phyloP scores from a whole-genome alignment of 208 protist species.

The Jaenimonas drosophilae region DNA sequence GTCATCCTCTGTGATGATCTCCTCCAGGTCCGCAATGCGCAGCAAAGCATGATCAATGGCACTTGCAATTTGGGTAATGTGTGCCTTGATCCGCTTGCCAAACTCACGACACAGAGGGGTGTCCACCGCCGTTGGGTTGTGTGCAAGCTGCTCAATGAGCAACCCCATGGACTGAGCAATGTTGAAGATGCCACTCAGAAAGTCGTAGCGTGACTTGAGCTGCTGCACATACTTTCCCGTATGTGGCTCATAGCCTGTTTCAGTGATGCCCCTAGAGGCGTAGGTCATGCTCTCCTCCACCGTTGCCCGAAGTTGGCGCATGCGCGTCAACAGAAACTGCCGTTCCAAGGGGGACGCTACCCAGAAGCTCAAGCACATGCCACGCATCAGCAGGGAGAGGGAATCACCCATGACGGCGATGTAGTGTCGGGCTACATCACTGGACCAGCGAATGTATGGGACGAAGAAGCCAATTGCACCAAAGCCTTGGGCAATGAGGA shows the following conservation, averaged over 20 bases:
- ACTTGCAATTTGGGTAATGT: slow-evolving; percentile 65
- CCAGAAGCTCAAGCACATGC: slow-evolving; percentile 80
- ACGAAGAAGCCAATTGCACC: slow-evolving; percentile 71
- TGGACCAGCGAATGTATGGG: slow-evolving; percentile 85
- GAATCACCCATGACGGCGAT: slow-evolving; percentile 64
- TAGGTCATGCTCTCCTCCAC: slow-evolving; percentile 59
- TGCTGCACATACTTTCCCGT: slow-evolving; percentile 38
- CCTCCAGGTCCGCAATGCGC: slow-evolving; percentile 79
- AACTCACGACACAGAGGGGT: slow-evolving; percentile 73
- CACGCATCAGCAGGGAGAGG: slow-evolving; percentile 79
- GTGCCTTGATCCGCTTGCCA: slow-evolving; percentile 54
- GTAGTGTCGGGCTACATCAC: slow-evolving; percentile 60
- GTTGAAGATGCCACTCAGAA: slow-evolving; percentile 63
- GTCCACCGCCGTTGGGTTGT: slow-evolving; percentile 51
- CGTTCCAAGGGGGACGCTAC: slow-evolving; percentile 56
- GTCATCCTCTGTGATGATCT: slow-evolving; percentile 47
- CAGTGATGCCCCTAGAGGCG: slow-evolving; percentile 38
- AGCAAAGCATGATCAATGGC: slow-evolving; percentile 86
- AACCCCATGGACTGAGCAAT: slow-evolving; percentile 72
- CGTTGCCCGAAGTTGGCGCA: slow-evolving; percentile 67
- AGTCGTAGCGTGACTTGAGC: slow-evolving; percentile 54
- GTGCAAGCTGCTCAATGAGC: slow-evolving; percentile 70
- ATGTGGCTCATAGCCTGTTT: slow-evolving; percentile 81
- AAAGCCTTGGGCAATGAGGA: slow-evolving; percentile 66
- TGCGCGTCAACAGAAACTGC: slow-evolving; percentile 74